These are phyloP conservation scores for Cutaneotrichosporon mucoides DNA, from an alignment of 1,284 basidiomycete genomes.

Conservation along the genomic window DNA sequence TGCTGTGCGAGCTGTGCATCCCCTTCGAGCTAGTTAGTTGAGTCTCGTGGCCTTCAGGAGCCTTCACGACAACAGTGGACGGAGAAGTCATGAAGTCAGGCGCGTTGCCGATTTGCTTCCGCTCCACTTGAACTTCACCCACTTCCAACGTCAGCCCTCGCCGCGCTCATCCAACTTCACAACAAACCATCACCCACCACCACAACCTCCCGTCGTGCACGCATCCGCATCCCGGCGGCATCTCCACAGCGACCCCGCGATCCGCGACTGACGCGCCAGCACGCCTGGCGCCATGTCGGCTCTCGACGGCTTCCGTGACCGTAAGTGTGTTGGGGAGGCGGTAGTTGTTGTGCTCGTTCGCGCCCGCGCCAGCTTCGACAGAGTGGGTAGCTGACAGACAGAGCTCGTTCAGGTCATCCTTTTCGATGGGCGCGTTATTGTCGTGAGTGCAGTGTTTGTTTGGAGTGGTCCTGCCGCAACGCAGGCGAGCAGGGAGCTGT, in stretches of 20 bases:
- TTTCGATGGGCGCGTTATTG: constrained; percentile 48
- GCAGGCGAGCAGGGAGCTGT: neutral
- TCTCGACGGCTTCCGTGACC: constrained; percentile 43
- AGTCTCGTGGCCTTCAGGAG: no score
- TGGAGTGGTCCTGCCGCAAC: neutral
- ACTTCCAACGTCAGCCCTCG: neutral
- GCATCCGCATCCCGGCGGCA: neutral
- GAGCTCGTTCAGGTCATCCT: constrained; percentile 49
- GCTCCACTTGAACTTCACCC: neutral
- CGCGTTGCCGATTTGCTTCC: constrained; percentile 5
- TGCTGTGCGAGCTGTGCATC: no score
- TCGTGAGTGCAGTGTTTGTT: constrained; percentile 41
- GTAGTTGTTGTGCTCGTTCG: no score
- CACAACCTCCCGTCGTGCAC: neutral
- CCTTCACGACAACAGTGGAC: no score
- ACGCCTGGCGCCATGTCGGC: constrained; percentile 30
- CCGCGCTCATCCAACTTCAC: neutral
- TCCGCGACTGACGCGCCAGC: neutral
- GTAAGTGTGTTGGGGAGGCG: no score
- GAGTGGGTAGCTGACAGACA: constrained; percentile 19
- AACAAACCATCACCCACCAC: neutral
- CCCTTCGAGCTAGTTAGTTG: no score
- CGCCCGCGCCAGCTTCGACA: no score
- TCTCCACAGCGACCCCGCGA: neutral
- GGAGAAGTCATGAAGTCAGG: neutral